These are phyloP conservation scores for Coniochaeta ligniaria DNA, from an alignment of 2,329 filamentous ascomycete species.

Conservation along the genomic window DNA sequence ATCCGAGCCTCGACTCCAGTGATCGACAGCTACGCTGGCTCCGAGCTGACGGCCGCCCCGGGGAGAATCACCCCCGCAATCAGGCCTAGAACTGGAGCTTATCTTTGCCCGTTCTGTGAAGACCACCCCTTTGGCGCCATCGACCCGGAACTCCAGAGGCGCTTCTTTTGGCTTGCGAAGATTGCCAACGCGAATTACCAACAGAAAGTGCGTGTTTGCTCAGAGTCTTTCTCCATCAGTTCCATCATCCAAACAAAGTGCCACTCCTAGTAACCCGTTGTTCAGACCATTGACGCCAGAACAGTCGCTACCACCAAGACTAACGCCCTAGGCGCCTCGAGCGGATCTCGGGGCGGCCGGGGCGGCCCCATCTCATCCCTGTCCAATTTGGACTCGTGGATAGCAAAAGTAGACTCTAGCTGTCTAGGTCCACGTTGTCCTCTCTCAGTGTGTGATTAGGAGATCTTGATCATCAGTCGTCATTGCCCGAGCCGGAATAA, in stretches of 20 bases:
- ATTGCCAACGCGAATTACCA: neutral
- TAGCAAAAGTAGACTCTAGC: neutral
- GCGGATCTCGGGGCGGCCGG: neutral
- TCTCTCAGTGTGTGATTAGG: neutral
- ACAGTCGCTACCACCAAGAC: neutral
- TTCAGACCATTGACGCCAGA: neutral
- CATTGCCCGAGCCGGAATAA: neutral
- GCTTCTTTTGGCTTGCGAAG: neutral
- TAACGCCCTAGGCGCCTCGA: neutral
- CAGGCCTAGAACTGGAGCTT: neutral
- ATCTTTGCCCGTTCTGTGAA: neutral
- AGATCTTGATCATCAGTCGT: neutral
- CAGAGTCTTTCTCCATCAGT: neutral
- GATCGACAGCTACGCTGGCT: neutral
- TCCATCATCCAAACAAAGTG: neutral
- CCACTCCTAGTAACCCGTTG: neutral
- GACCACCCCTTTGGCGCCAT: neutral
- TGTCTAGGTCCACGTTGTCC: neutral
- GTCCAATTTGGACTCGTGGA: neutral
- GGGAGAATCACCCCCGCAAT: neutral
- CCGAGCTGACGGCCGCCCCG: neutral
- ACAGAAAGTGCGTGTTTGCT: neutral
- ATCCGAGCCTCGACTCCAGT: neutral
- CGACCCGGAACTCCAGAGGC: neutral
- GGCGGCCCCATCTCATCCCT: neutral